Evolutionary conservation across 805 yeast species (phyloP), one percentile per base, ranked within the genome.

Genomic region (Huiozyma sinensis): DNA sequence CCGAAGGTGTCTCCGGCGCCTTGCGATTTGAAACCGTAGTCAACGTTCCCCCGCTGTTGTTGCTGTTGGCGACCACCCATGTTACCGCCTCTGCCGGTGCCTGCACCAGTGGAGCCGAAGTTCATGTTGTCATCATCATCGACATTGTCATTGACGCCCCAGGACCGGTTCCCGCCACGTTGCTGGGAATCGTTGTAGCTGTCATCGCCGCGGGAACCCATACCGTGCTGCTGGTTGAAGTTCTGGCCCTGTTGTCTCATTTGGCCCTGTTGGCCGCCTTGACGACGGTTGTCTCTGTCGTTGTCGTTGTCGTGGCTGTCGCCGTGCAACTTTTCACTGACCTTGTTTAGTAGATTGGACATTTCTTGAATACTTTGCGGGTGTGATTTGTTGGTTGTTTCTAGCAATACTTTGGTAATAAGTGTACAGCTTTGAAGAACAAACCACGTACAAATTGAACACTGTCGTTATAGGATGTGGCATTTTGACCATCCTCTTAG

Each of bases 321-420:
- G 27, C 59, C 56, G 37, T 57, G 55, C 37, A 60, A 43, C 39
- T 61, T 60, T 36, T 60, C 66, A 28, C 60, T 45, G 17, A 61
- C 47, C 41, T 60, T 61, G 51, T 60, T 60, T 33, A 61, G 38
- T 47, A 60, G 43, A 40, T 60, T 58, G 30, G 65, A 59, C 65
- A 61, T 61, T 38, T 33, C 13, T 31, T 31, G n/a, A 32, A 10
- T 32, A 10, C n/a, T 32, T 32, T 10, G n/a, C 2, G 34, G n/a
- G 34, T 32, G 34, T 32, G 10, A 4, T 10, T 32, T 32, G 17
- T 4, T 5, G 12, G 38, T 11, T 3, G 38, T 35, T 10, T 35
- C 12, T 35, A 35, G 12, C 12, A n/a, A 8, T 35, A 35, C n/a
- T 35, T 35, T 4, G 2, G 10, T n/a, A 32, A 10, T 17, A 17